phyloP scores from a whole-genome alignment of 352 stramenopile genomes.

The Phytophthora capsici region DNA sequence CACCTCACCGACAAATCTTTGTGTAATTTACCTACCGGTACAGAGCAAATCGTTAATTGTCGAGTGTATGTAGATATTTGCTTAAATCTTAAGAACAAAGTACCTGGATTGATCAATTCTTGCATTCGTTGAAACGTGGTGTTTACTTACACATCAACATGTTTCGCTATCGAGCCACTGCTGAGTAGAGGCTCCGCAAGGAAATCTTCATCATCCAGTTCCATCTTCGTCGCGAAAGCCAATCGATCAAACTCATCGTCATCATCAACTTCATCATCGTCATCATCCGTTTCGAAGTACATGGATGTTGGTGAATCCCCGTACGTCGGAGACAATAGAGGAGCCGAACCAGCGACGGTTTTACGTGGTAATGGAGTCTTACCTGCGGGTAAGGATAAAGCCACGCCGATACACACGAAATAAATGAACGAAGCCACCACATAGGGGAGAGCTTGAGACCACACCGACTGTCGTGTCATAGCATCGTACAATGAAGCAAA shows the following conservation, averaged over 20 bases:
- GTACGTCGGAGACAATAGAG: constrained; percentile 52
- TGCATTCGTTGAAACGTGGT: not conserved
- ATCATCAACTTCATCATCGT: constrained; percentile 37
- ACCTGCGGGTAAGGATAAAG: constrained; percentile 47
- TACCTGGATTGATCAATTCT: constrained; percentile 11
- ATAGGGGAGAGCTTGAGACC: constrained; percentile 66
- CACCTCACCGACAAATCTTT: constrained; percentile 37
- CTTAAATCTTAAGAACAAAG: not conserved
- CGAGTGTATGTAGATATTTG: not conserved
- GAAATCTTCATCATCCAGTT: constrained; percentile 31
- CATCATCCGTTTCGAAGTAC: constrained; percentile 60
- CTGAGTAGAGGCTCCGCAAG: constrained; percentile 62
- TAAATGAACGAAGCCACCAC: constrained; percentile 63
- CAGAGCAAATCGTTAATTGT: not conserved
- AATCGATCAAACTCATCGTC: constrained; percentile 12
- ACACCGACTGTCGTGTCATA: constrained; percentile 52
- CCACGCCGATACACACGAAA: constrained; percentile 51
- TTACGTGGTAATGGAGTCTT: constrained; percentile 22
- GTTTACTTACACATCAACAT: constrained; percentile 14
- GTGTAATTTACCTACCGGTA: constrained; percentile 6
- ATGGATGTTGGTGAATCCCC: constrained; percentile 46
- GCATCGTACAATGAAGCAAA: constrained; percentile 64
- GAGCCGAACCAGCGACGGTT: constrained; percentile 19
- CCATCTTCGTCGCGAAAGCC: constrained; percentile 31
- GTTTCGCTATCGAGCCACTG: constrained; percentile 9